phyloP scores from a whole-genome alignment of 495 filamentous ascomycete species.

The Podospora didyma region DNA sequence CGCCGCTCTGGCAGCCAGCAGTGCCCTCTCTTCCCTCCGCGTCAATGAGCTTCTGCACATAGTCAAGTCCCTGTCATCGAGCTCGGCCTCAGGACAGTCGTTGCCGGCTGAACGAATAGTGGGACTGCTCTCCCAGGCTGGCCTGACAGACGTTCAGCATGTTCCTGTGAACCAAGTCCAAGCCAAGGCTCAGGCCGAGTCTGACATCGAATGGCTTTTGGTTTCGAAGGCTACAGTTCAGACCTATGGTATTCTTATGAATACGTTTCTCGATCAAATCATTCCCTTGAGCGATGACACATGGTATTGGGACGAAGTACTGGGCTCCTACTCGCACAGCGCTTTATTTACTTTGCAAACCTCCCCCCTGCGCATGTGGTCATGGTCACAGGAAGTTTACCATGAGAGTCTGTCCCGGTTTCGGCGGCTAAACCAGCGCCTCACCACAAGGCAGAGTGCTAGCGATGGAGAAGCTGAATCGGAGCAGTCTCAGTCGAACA shows the following conservation, averaged over 20 bases:
- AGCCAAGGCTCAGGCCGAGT: conserved; percentile 48
- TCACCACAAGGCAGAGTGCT: background rate
- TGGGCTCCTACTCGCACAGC: conserved; percentile 66
- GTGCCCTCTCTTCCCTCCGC: conserved; percentile 32
- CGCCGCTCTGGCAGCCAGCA: conserved; percentile 7
- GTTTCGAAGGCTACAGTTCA: conserved; percentile 83
- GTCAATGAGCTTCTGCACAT: conserved; percentile 56
- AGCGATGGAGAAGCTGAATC: conserved; percentile 1
- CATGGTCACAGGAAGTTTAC: conserved; percentile 60
- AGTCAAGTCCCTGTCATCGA: conserved; percentile 64
- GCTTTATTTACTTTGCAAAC: conserved; percentile 79
- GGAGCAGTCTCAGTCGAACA: background rate
- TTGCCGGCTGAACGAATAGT: conserved; percentile 51
- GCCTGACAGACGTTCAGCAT: conserved; percentile 22
- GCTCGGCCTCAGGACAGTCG: conserved; percentile 51
- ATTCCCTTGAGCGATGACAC: conserved; percentile 79
- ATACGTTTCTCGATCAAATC: conserved; percentile 70
- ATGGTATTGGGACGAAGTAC: conserved; percentile 86
- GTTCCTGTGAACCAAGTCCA: conserved; percentile 14
- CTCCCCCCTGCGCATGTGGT: conserved; percentile 66
- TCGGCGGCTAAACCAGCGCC: conserved; percentile 19
- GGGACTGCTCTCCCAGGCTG: conserved; percentile 56
- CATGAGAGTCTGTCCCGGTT: conserved; percentile 49
- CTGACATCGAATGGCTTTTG: conserved; percentile 82
- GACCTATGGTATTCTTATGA: conserved; percentile 72